phyloP scores from a whole-genome alignment of 768 basidiomycete species.

The Favolaschia claudopus region DNA sequence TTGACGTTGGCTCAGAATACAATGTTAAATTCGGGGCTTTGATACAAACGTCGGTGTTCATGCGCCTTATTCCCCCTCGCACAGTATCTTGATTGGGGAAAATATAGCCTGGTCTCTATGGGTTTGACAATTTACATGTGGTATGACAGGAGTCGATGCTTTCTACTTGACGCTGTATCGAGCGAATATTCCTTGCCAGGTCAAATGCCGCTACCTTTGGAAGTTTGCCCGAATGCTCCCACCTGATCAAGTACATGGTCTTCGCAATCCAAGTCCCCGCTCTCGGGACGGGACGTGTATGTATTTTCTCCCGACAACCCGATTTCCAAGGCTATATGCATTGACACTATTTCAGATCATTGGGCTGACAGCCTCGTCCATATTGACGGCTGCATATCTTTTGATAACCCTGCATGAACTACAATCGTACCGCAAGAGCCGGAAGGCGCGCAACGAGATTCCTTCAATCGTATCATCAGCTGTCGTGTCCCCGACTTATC shows the following conservation, averaged over 20 bases:
- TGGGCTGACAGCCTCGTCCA: constrained; percentile 39
- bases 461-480: not conserved
- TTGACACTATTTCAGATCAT: constrained; percentile 27
- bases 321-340: too few relatives aligned
- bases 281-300: constrained; percentile 37
- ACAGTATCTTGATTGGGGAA: too few relatives aligned
- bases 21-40: constrained; percentile 48
- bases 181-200: constrained; percentile 35
- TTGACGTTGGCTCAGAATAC: constrained; percentile 38
- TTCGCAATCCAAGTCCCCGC: constrained; percentile 43
- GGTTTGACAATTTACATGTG: constrained; percentile 47
- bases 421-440: constrained; percentile 36
- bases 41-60: constrained; percentile 47
- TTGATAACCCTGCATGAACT: constrained; percentile 45
- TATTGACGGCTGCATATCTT: constrained; percentile 41
- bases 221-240: constrained; percentile 35
- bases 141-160: constrained; percentile 28
- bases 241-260: constrained; percentile 41
- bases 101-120: constrained; percentile 48
- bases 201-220: constrained; percentile 38
- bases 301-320: not conserved
- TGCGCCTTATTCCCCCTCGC: too few relatives aligned
- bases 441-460: not conserved
- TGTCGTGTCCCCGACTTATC: not conserved
- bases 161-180: not conserved